Evolutionary conservation across 345 rosid species (phyloP).

Genomic region (Corymbia maculata): DNA sequence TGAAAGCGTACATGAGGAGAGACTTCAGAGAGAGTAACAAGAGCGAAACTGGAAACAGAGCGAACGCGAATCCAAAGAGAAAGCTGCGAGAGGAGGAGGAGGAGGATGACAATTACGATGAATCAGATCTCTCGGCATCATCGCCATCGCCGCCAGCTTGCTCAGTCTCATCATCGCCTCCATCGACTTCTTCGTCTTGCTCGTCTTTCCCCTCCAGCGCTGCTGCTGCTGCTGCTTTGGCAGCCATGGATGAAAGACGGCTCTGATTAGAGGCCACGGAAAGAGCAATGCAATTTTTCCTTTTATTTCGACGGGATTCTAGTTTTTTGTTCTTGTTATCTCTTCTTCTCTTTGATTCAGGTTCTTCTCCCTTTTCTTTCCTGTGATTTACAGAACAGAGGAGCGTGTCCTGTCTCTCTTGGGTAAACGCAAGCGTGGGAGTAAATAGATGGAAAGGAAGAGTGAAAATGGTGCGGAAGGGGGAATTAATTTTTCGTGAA

Average conservation of each 20-base stretch:
- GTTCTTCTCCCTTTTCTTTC: background rate
- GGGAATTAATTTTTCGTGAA: background rate
- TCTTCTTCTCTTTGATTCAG: background rate
- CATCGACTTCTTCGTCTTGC: slow-evolving; percentile 9
- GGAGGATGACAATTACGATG: background rate
- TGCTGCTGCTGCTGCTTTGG: slow-evolving; percentile 17
- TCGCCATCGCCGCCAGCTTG: slow-evolving; percentile 7
- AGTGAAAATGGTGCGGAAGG: background rate
- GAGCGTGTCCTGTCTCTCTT: background rate
- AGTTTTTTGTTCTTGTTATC: background rate
- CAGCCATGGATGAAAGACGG: slow-evolving; percentile 20
- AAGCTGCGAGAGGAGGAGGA: slow-evolving; percentile 26
- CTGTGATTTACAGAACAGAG: background rate
- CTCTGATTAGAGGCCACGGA: background rate
- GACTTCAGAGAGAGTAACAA: background rate
- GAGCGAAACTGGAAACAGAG: background rate
- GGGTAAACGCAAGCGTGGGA: background rate
- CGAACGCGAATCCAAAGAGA: slow-evolving; percentile 28
- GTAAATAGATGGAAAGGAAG: background rate
- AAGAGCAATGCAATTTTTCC: background rate
- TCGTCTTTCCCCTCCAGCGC: slow-evolving; percentile 15
- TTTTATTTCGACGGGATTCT: background rate
- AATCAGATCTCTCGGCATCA: slow-evolving; percentile 10
- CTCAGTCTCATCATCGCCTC: background rate
- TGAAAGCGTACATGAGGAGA: slow-evolving; percentile 42